phyloP scores from a whole-genome alignment of 352 stramenopile species.

The Phytopythium kandeliae region DNA sequence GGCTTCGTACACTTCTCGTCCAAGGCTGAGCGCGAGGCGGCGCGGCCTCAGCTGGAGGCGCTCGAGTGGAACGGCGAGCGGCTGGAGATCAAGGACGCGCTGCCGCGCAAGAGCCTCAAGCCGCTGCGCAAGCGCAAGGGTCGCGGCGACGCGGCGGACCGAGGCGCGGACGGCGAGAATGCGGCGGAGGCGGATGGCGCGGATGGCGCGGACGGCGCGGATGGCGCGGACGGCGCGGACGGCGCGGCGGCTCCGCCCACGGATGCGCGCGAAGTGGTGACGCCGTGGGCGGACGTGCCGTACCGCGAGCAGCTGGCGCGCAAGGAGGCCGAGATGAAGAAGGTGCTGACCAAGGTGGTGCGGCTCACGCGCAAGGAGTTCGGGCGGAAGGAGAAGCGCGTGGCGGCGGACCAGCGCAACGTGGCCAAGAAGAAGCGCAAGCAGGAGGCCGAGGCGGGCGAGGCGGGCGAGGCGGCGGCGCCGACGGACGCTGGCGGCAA shows the following conservation, averaged over 20 bases:
- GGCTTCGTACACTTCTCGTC: constrained; percentile 73
- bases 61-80: constrained; percentile 66
- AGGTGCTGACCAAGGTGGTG: constrained; percentile 84
- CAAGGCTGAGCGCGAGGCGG: constrained; percentile 47
- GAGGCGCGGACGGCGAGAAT: constrained; percentile 12
- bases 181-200: not conserved
- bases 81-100: constrained; percentile 71
- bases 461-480: constrained; percentile 9
- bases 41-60: constrained; percentile 34
- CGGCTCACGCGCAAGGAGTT: constrained; percentile 82
- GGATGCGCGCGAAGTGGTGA: constrained; percentile 69
- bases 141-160: constrained; percentile 8
- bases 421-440: constrained; percentile 56
- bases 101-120: constrained; percentile 56
- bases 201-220: constrained; percentile 5
- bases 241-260: not conserved
- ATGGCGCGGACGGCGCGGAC: constrained; percentile 14
- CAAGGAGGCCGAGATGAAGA: constrained; percentile 89
- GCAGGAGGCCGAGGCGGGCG: constrained; percentile 53
- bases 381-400: constrained; percentile 83
- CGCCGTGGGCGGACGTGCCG: constrained; percentile 68
- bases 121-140: constrained; percentile 16
- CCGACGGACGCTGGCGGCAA: constrained; percentile 12
- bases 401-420: constrained; percentile 50
- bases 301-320: constrained; percentile 80